Evolutionary conservation across 2,329 filamentous ascomycete genomes (phyloP).

Genomic region (Penicillium brasilianum): DNA sequence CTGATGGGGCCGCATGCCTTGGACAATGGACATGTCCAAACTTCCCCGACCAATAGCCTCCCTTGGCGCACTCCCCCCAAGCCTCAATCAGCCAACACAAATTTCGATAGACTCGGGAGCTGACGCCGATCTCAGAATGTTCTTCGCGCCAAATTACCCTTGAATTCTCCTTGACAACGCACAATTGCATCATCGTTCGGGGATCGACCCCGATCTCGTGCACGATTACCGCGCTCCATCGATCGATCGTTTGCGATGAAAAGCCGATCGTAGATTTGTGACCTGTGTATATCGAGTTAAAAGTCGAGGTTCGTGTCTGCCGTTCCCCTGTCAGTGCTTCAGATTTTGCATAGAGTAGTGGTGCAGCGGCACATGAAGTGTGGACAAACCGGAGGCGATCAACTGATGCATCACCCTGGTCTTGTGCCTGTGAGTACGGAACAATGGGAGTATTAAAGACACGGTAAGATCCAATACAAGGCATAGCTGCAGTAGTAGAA

Average conservation of each 20-base stretch:
- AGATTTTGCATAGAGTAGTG: slow-evolving; percentile 10
- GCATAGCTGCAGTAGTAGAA: not conserved
- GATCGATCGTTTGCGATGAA: slow-evolving; percentile 29
- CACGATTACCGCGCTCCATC: slow-evolving; percentile 13
- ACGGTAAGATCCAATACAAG: not conserved
- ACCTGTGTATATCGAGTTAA: slow-evolving; percentile 18
- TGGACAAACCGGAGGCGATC: slow-evolving; percentile 17
- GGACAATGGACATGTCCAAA: slow-evolving; percentile 22
- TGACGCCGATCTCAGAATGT: slow-evolving; percentile 22
- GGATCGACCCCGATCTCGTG: slow-evolving; percentile 24
- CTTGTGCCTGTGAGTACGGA: not conserved
- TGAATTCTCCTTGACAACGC: slow-evolving; percentile 17
- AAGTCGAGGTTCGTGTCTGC: slow-evolving; percentile 4
- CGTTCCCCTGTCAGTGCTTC: slow-evolving; percentile 6
- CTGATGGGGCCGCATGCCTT: not conserved
- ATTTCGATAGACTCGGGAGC: slow-evolving; percentile 25
- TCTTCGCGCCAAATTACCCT: slow-evolving; percentile 14
- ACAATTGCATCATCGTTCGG: slow-evolving; percentile 26
- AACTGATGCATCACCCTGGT: slow-evolving; percentile 27
- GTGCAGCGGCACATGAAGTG: slow-evolving; percentile 2
- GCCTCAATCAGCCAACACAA: slow-evolving; percentile 16
- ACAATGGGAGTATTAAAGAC: slow-evolving; percentile 22
- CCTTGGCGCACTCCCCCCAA: slow-evolving; percentile 5
- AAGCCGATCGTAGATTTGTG: no score
- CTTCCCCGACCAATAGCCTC: slow-evolving; percentile 14